These are phyloP conservation scores for Globisporangium barbulae DNA, from an alignment of 352 stramenopile genomes.

Conservation along the genomic window DNA sequence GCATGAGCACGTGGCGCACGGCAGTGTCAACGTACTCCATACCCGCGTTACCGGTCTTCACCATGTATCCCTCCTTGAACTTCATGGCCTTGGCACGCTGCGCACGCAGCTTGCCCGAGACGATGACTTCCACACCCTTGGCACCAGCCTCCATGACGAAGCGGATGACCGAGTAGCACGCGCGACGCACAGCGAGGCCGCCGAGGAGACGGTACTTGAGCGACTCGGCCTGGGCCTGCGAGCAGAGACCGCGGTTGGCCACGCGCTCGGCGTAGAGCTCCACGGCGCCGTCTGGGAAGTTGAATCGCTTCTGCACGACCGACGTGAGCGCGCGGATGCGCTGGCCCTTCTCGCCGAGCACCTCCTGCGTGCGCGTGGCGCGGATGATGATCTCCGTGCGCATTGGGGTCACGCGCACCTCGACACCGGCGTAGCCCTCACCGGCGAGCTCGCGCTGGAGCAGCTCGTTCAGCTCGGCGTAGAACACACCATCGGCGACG, in stretches of 20 bases:
- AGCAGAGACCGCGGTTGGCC: slow-evolving; percentile 97
- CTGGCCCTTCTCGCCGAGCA: slow-evolving; percentile 99
- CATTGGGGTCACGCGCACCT: slow-evolving; percentile 98
- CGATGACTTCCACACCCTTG: slow-evolving; percentile 99
- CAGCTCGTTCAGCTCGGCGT: slow-evolving; percentile 99
- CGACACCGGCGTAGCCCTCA: slow-evolving; percentile 98
- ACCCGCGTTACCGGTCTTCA: slow-evolving; percentile 99
- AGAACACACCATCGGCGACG: slow-evolving; percentile 99
- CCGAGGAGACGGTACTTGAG: slow-evolving; percentile 99
- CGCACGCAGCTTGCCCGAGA: slow-evolving; percentile 98
- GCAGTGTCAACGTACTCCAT: slow-evolving; percentile 98
- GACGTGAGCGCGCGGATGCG: slow-evolving; percentile 99
- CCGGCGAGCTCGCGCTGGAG: slow-evolving; percentile 97
- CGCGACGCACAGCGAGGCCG: slow-evolving; percentile 97
- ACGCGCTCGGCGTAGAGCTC: slow-evolving; percentile 99
- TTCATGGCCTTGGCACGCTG: slow-evolving; percentile 99
- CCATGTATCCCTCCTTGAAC: slow-evolving; percentile 99
- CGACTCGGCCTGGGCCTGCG: slow-evolving; percentile 98
- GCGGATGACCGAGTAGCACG: slow-evolving; percentile 98
- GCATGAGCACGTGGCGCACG: slow-evolving; percentile 99
- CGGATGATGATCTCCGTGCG: slow-evolving; percentile 99
- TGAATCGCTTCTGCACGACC: slow-evolving; percentile 99
- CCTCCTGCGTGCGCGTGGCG: slow-evolving; percentile 98
- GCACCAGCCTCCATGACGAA: slow-evolving; percentile 99
- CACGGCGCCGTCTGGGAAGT: slow-evolving; percentile 93